A percentile compares a stretch with the other conserved stretches of the same genome.
Conservation (phyloP, 495 filamentous ascomycete species). For the Podospora appendiculata region DNA sequence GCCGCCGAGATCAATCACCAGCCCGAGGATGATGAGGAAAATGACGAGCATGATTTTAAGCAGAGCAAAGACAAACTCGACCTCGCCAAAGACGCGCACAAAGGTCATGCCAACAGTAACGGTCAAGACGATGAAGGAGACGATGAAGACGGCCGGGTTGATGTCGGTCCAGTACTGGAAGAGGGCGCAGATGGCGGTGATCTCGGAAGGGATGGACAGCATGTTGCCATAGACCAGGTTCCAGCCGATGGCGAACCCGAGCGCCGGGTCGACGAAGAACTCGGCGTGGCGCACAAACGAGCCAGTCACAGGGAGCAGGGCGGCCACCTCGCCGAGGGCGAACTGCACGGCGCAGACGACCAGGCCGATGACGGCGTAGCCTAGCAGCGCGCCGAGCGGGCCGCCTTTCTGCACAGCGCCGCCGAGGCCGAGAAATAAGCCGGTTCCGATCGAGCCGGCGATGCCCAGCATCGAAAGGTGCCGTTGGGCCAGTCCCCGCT, state of each 20-base stretch:
- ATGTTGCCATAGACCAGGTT: slow-evolving; percentile 43
- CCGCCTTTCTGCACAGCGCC: slow-evolving; percentile 39
- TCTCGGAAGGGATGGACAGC: slow-evolving; percentile 50
- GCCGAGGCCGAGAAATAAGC: slow-evolving; percentile 43
- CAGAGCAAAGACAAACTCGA: slow-evolving; percentile 51
- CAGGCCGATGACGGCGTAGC: slow-evolving; percentile 45
- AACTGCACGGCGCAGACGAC: slow-evolving; percentile 45
- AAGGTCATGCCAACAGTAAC: slow-evolving; percentile 45
- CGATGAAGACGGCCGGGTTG: slow-evolving; percentile 46
- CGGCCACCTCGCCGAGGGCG: slow-evolving; percentile 53
- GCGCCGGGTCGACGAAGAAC: slow-evolving; percentile 65
- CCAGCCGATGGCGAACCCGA: slow-evolving; percentile 74
- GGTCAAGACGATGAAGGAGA: slow-evolving; percentile 47
- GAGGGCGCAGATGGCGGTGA: slow-evolving; percentile 53
- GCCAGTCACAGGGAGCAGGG: slow-evolving; percentile 54
- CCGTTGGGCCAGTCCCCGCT: slow-evolving; percentile 34
- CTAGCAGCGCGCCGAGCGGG: slow-evolving; percentile 43
- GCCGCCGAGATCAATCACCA: slow-evolving; percentile 59
- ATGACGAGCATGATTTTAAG: slow-evolving; percentile 60
- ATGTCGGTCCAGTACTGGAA: slow-evolving; percentile 51
- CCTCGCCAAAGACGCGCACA: slow-evolving; percentile 54
- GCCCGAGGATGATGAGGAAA: slow-evolving; percentile 58
- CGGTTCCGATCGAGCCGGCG: slow-evolving; percentile 47
- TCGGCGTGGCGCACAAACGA: slow-evolving; percentile 57
- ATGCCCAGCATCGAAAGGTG: slow-evolving; percentile 43